These are phyloP conservation scores for Suillus discolor DNA, from an alignment of 768 basidiomycete species.

Conservation along the genomic window DNA sequence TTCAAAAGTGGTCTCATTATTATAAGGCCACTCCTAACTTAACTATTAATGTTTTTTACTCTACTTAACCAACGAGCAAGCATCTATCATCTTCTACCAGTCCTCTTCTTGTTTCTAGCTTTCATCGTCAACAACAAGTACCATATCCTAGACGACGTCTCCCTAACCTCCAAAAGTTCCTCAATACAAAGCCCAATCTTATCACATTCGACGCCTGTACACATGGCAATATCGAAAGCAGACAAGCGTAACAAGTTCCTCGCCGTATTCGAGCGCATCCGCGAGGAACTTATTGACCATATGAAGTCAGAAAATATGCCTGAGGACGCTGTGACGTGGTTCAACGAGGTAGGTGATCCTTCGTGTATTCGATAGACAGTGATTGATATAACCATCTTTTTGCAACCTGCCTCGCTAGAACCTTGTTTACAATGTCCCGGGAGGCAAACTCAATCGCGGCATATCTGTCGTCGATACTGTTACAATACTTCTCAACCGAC, in stretches of 20 bases:
- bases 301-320: conserved; percentile 79
- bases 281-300: conserved; percentile 75
- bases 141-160: background rate
- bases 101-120: background rate
- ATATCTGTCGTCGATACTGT: conserved; percentile 93
- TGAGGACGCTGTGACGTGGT: conserved; percentile 84
- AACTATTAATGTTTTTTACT: background rate
- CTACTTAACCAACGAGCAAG: background rate
- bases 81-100: background rate
- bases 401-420: conserved; percentile 47
- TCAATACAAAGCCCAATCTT: background rate
- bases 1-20: conserved; percentile 6
- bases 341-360: conserved; percentile 59
- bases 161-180: background rate
- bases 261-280: conserved; percentile 67
- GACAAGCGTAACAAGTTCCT: conserved; percentile 67
- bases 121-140: background rate
- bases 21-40: background rate
- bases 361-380: background rate
- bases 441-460: conserved; percentile 96
- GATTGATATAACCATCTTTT: background rate
- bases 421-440: conserved; percentile 92
- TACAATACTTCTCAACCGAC: conserved; percentile 78
- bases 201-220: background rate
- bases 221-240: conserved; percentile 32